Conservation (phyloP, 495 filamentous ascomycete species). For the Alectoria sarmentosa region DNA sequence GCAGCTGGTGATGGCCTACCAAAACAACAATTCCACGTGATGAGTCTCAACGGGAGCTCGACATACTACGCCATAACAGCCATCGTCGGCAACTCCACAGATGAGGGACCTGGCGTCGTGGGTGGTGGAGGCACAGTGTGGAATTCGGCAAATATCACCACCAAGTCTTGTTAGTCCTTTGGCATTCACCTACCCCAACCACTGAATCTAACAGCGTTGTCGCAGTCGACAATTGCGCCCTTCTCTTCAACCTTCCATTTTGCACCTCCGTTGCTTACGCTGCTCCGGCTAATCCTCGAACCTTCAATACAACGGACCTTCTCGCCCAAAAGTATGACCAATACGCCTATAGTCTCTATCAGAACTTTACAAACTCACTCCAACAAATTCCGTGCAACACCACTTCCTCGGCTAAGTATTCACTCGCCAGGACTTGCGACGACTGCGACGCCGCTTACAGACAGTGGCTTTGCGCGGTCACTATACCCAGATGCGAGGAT, state of each 20-base stretch:
- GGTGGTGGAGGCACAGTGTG: constrained; percentile 70
- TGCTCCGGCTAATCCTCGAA: constrained; percentile 70
- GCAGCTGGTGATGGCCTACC: constrained; percentile 55
- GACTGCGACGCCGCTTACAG: constrained; percentile 81
- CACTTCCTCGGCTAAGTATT: constrained; percentile 62
- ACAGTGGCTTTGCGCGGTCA: constrained; percentile 88
- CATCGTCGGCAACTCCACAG: constrained; percentile 48
- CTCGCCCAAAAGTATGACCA: constrained; percentile 61
- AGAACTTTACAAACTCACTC: constrained; percentile 73
- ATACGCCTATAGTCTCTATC: constrained; percentile 51
- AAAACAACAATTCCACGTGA: constrained; percentile 80
- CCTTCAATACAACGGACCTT: constrained; percentile 27
- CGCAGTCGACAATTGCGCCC: constrained; percentile 64
- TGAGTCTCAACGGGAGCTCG: constrained; percentile 59
- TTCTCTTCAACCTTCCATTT: constrained; percentile 77
- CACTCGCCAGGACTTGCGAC: constrained; percentile 63
- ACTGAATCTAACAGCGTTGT: constrained; percentile 21
- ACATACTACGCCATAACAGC: constrained; percentile 67
- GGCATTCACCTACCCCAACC: constrained; percentile 7
- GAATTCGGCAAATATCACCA: constrained; percentile 57
- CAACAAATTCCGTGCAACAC: constrained; percentile 82
- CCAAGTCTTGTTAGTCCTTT: constrained; percentile 59
- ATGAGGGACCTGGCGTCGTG: constrained; percentile 42
- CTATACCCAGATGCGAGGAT: constrained; percentile 85
- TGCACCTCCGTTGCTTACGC: constrained; percentile 85